A percentile compares a stretch with the other conserved stretches of the same genome.
Conservation (phyloP, 306 rosid species). For the Dalbergia cultrata region DNA sequence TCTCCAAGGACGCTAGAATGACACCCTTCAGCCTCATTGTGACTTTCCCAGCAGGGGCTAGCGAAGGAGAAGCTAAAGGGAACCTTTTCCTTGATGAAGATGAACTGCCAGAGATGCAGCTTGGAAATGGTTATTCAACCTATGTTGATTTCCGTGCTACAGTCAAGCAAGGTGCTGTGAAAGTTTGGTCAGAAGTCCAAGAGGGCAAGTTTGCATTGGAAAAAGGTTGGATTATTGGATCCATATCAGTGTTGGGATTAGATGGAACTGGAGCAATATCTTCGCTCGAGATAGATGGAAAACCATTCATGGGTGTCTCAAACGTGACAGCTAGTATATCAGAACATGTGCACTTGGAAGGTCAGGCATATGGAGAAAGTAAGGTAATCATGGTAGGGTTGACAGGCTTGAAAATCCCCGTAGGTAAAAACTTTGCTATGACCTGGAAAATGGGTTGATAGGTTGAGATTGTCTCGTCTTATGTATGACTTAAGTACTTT, state of each 20-base stretch:
- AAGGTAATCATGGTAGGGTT: slow-evolving; percentile 72
- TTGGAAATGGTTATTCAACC: slow-evolving; percentile 82
- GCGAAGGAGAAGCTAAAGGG: slow-evolving; percentile 79
- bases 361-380: slow-evolving; percentile 55
- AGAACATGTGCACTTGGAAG: slow-evolving; percentile 55
- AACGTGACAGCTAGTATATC: slow-evolving; percentile 50
- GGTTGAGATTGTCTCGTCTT: slow-evolving; percentile 29
- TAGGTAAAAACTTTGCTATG: slow-evolving; percentile 84
- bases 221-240: slow-evolving; percentile 76
- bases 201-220: slow-evolving; percentile 87
- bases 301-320: slow-evolving; percentile 43
- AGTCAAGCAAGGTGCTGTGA: slow-evolving; percentile 67
- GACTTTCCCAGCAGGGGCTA: slow-evolving; percentile 76
- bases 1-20: slow-evolving; percentile 81
- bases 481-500: slow-evolving; percentile 19
- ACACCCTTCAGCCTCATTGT: slow-evolving; percentile 82
- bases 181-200: slow-evolving; percentile 88
- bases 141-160: slow-evolving; percentile 72
- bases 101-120: slow-evolving; percentile 81
- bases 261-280: slow-evolving; percentile 60
- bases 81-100: slow-evolving; percentile 81
- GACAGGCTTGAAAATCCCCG: slow-evolving; percentile 69
- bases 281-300: slow-evolving; percentile 69
- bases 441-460: slow-evolving; percentile 82
- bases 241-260: slow-evolving; percentile 77